A percentile compares a stretch with the other conserved stretches of the same genome.
phyloP scores from a whole-genome alignment of 1,284 basidiomycete species.

The Boletus smithii region DNA sequence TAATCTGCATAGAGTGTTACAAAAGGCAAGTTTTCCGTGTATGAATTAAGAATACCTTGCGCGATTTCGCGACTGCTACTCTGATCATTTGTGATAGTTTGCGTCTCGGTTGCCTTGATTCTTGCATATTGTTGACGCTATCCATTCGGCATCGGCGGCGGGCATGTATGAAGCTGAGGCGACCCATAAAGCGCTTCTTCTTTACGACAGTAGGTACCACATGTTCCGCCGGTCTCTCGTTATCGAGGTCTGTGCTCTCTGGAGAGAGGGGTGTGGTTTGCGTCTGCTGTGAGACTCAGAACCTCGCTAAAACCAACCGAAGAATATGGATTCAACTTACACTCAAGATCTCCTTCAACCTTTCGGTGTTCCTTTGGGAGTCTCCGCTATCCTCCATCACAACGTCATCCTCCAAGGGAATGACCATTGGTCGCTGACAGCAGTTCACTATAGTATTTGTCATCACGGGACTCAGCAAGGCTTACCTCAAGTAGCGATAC shows the following conservation, averaged over 20 bases:
- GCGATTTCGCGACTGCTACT: slow-evolving; percentile 20
- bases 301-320: slow-evolving; percentile 2
- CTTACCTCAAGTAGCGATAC: slow-evolving; percentile 29
- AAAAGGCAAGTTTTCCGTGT: slow-evolving; percentile 16
- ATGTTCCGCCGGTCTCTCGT: slow-evolving; percentile 3
- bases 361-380: slow-evolving; percentile 4
- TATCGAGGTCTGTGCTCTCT: slow-evolving; percentile 8
- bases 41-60: slow-evolving; percentile 23
- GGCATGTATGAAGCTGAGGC: slow-evolving; percentile 6
- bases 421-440: slow-evolving; percentile 12
- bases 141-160: slow-evolving; percentile 3
- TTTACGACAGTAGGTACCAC: slow-evolving; percentile 5
- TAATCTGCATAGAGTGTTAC: slow-evolving; percentile 25
- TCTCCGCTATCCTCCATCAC: slow-evolving; percentile 1
- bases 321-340: slow-evolving; percentile 12
- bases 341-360: slow-evolving; percentile 18
- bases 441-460: slow-evolving; percentile 5
- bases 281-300: slow-evolving; percentile 15
- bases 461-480: slow-evolving; percentile 1
- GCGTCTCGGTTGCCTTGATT: slow-evolving; percentile 10
- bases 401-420: slow-evolving; percentile 1
- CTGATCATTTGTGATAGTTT: slow-evolving; percentile 23
- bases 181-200: slow-evolving; percentile 10
- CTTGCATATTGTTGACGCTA: slow-evolving; percentile 6
- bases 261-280: slow-evolving; percentile 2